Base-by-base conservation (phyloP, 1,284 basidiomycete genomes). In the Blastosporella zonata region DNA sequence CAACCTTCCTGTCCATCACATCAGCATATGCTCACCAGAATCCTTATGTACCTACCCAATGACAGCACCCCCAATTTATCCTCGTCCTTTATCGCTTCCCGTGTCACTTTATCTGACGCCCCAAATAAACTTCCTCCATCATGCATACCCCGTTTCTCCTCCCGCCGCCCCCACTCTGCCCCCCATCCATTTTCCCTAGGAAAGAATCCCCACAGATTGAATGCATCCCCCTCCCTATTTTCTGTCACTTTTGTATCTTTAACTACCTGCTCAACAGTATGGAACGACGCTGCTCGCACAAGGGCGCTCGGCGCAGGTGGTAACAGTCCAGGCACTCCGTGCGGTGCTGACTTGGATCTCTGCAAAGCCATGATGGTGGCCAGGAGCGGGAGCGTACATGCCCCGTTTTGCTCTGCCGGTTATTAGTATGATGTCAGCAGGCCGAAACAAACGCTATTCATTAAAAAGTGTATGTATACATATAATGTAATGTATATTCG, bases 201-300 rank as follows among this genome's bases (percentile, higher is more conserved):
- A 62, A 79, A 79, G 65, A 80, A 79, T 10, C 70, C 71, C 17
- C 62, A 62, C 46, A 80, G 65, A 58, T 62, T 75, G 65, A 79
- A 79, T 6, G 77, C 72, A 55, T 79, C 76, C 7, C 43, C 10
- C 1, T 25, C 2, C 46, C 41, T 28, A 59, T 37, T 23, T 52
- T 34, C 18, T 29, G 15, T 28, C 33, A 18, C 35, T 18, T 46
- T 43, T 3, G 17, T 23, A 18, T 33, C 31, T 35, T 49, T 53
- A 7, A 33, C 34, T 6, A 17, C 45, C 18, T 45, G 29, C 28
- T 28, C 41, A 28, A 50, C 34, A 27, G 52, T 54, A 17, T 61
- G 49, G n/a, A 61, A 61, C 33, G 61, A 62, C 22, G 52, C 52
- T 23, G 51, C 49, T 17, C 55, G 56, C 20, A 55, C 44, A 15